phyloP scores from a whole-genome alignment of 164 flowering plant genomes.

The Berberis vulgaris region DNA sequence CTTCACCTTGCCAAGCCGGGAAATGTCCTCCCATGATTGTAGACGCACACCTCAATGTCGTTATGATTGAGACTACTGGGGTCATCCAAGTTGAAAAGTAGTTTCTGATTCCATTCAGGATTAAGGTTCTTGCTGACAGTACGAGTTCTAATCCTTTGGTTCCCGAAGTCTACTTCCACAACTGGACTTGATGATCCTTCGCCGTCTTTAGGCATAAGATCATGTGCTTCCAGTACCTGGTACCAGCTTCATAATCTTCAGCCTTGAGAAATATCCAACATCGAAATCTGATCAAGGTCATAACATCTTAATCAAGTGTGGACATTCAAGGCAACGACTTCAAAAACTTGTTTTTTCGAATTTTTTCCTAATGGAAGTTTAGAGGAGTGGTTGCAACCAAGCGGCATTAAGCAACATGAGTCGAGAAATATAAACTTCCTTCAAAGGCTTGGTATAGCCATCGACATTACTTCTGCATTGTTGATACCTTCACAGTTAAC shows the following conservation, averaged over 20 bases:
- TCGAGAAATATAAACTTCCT: no score
- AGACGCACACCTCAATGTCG: conserved; percentile 10
- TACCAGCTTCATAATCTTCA: conserved; percentile 17
- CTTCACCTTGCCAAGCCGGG: conserved; percentile 16
- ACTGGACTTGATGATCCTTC: conserved; percentile 18
- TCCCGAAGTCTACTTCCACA: conserved; percentile 10
- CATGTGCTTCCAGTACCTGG: conserved; percentile 19
- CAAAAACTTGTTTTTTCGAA: no score
- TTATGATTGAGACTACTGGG: conserved; percentile 1
- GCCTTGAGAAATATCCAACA: no score
- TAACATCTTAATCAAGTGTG: no score
- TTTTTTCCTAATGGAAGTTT: no score
- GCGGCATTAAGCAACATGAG: no score
- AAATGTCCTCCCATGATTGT: conserved; percentile 10
- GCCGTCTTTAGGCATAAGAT: conserved; percentile 18
- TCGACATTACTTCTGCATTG: no score
- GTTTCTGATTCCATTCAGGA: conserved; percentile 17
- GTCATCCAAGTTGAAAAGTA: conserved; percentile 8
- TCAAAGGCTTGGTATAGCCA: no score
- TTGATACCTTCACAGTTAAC: no score
- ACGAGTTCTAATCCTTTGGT: conserved; percentile 13
- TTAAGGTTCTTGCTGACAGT: conserved; percentile 12
- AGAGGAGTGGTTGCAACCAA: no score
- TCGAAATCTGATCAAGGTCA: no score
- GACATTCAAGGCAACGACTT: no score